Conservation (phyloP, 495 filamentous ascomycete genomes). For the Talaromyces wortmannii region DNA sequence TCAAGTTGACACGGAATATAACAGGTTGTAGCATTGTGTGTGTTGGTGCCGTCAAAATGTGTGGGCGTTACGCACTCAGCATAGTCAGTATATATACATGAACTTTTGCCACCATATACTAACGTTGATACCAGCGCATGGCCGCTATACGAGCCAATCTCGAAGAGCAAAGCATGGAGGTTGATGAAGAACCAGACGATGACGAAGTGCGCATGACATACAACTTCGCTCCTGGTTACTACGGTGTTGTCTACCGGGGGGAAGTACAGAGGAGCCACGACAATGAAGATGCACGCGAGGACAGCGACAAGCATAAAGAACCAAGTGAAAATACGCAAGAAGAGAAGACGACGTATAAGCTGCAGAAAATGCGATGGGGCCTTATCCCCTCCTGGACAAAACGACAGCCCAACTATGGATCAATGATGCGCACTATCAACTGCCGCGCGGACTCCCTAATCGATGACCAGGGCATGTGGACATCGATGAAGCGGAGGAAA, state of each 20-base stretch:
- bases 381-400: conserved; percentile 91
- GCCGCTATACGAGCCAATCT: conserved; percentile 64
- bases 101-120: conserved; percentile 7
- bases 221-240: conserved; percentile 86
- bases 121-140: conserved; percentile 35
- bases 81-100: conserved; percentile 55
- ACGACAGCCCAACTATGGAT: conserved; percentile 66
- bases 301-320: conserved; percentile 9
- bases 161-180: conserved; percentile 65
- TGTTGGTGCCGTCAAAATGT: conserved; percentile 49
- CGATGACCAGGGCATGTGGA: conserved; percentile 80
- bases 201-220: conserved; percentile 71
- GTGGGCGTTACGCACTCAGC: conserved; percentile 76
- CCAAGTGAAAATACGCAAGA: conserved; percentile 9
- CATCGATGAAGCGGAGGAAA: conserved; percentile 78
- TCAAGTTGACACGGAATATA: no score
- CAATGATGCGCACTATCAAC: conserved; percentile 84
- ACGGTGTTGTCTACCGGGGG: conserved; percentile 83
- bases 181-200: conserved; percentile 71
- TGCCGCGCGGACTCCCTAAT: conserved; percentile 85
- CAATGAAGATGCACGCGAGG: conserved; percentile 6
- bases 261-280: conserved; percentile 50
- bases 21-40: no score
- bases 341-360: conserved; percentile 52
- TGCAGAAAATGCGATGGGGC: conserved; percentile 93